Evolutionary conservation across 2,329 filamentous ascomycete genomes (phyloP), one percentile per base, ranked within the genome.

Genomic region (Emergomyces pasteurianus): DNA sequence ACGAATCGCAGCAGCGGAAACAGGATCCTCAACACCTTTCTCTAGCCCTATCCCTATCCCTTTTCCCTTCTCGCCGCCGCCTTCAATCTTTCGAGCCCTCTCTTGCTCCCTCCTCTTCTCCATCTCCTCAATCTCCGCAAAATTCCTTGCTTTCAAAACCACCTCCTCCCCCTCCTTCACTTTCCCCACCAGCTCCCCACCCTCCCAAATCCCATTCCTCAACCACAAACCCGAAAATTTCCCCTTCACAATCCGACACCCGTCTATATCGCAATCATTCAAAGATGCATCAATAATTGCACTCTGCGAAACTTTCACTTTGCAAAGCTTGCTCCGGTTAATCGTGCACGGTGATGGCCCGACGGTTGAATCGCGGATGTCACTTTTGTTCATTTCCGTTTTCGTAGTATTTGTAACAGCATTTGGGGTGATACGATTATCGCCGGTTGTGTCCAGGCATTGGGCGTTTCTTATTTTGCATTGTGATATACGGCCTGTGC

Each of bases 191-290:
- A 57, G n/a, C 40, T 57, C 54, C 38, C 40, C 54, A n/a, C 40
- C 54, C 26, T 43, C 40, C 54, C 54, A 57, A 36, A 57, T 26
- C 54, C 54, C 54, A 31, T 57, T 57, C 40, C 54, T 57, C 40
- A 57, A 57, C 54, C 54, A 57, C 40, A 57, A 18, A 12, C 54
- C 54, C 5, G 40, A 57, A 57, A 57, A 57, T 23, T 26, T 43
- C 23, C 38, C 54, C 21, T 26, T 46, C 12, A 8, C 4, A 14
- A 57, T 57, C 38, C 9, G 23, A 16, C 54, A 57, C 2, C 40
- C 54, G 2, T 43, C 54, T 14, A 57, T 26, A 57, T 57, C 40
- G 6, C 54, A 57, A 46, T 57, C 54, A 21, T 57, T 4, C 54
- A 57, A 42, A 42, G 23, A 23, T 7, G 54, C 40, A 46, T 57